phyloP scores from a whole-genome alignment of 139 green algal genomes.

The Gonium pectorale region DNA sequence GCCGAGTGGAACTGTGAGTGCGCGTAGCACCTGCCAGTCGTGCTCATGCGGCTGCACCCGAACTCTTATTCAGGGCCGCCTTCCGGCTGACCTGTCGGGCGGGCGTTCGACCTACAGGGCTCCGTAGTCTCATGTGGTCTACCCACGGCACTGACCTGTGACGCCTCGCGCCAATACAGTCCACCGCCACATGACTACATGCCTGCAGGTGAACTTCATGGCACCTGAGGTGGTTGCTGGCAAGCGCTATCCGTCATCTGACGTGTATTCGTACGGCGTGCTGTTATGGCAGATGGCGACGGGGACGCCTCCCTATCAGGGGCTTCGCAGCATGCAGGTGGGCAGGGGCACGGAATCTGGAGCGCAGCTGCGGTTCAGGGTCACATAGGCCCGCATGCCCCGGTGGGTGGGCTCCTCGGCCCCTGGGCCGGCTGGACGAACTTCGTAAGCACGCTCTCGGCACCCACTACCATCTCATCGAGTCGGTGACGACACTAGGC shows the following conservation, averaged over 20 bases:
- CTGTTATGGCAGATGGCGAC: conserved; percentile 15
- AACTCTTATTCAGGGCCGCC: neutral
- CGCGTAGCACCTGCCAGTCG: no score
- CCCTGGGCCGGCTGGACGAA: neutral
- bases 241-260: neutral
- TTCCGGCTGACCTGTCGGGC: neutral
- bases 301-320: neutral
- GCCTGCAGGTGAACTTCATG: conserved; percentile 24
- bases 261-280: conserved; percentile 35
- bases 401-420: neutral
- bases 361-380: neutral
- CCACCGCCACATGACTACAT: neutral
- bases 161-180: neutral
- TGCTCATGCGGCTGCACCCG: neutral
- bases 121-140: neutral
- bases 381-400: neutral
- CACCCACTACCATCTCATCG: neutral
- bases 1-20: conserved; percentile 11
- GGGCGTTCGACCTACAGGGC: neutral
- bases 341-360: neutral
- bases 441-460: neutral
- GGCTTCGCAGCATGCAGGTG: conserved; percentile 30
- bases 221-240: conserved; percentile 15
- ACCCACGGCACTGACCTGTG: neutral
- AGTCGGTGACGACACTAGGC: neutral